These are phyloP conservation scores for Tetratostichococcus sp. DNA, from an alignment of 139 green algal species.

Conservation along the genomic window DNA sequence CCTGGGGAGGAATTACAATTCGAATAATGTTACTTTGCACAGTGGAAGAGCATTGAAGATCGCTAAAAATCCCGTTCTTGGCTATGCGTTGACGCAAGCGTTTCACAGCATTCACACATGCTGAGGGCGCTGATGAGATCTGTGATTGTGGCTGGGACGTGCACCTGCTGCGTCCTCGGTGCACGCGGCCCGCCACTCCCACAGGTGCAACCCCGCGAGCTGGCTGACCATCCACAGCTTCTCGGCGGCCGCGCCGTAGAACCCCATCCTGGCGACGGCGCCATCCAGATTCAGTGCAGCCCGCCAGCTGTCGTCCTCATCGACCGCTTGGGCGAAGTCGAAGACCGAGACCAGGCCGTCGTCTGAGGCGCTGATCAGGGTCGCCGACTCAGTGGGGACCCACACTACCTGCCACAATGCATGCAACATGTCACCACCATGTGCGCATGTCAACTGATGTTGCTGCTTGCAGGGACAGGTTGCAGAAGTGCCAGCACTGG, in stretches of 20 bases:
- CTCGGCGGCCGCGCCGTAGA: constrained; percentile 48
- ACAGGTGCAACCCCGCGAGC: constrained; percentile 72
- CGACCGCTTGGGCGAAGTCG: constrained; percentile 43
- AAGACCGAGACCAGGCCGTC: constrained; percentile 73
- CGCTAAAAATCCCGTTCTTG: not conserved
- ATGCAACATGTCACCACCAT: too few species aligned
- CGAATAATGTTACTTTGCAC: too few species aligned
- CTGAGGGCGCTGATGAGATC: too few species aligned
- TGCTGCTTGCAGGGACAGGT: too few species aligned
- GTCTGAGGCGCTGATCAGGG: constrained; percentile 51
- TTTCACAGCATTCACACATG: too few species aligned
- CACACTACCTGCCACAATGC: constrained; percentile 63
- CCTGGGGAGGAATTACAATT: constrained; percentile 8
- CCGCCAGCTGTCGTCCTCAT: constrained; percentile 65
- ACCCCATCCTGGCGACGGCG: constrained; percentile 58
- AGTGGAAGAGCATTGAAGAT: not conserved
- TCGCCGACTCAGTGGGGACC: constrained; percentile 19
- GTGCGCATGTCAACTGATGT: too few species aligned
- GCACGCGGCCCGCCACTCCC: constrained; percentile 69
- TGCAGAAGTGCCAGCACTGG: too few species aligned
- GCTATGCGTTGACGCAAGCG: too few species aligned
- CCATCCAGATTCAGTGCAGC: constrained; percentile 70
- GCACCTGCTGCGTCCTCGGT: constrained; percentile 36
- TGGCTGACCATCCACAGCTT: constrained; percentile 59
- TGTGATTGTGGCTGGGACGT: too few species aligned